Evolutionary conservation across 306 rosid genomes (phyloP).

Genomic region (Begonia masoniana): DNA sequence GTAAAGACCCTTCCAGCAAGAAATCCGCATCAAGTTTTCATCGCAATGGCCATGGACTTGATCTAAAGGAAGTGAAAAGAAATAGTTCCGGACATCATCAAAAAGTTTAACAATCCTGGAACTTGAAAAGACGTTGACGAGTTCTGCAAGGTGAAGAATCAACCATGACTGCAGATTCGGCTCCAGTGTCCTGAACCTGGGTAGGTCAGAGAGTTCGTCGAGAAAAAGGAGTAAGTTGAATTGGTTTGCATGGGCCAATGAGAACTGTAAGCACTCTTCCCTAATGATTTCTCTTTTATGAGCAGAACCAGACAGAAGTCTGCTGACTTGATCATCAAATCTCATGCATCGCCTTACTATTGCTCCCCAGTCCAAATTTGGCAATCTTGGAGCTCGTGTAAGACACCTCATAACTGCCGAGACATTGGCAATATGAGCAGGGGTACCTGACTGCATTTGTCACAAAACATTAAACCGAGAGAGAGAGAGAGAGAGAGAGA

Average conservation of each 20-base stretch:
- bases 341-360: conserved; percentile 78
- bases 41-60: conserved; percentile 21
- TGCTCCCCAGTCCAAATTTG: conserved; percentile 79
- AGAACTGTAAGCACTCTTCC: conserved; percentile 62
- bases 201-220: conserved; percentile 73
- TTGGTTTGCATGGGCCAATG: conserved; percentile 78
- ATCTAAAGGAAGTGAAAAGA: conserved; percentile 34
- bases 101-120: conserved; percentile 70
- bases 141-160: conserved; percentile 60
- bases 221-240: conserved; percentile 70
- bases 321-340: conserved; percentile 45
- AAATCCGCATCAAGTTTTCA: conserved; percentile 32
- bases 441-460: conserved; percentile 33
- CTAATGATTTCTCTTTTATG: conserved; percentile 42
- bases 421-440: conserved; percentile 23
- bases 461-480: too few species aligned
- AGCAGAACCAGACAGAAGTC: conserved; percentile 23
- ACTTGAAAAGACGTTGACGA: conserved; percentile 61
- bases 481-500: too few species aligned
- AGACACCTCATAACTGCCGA: conserved; percentile 63
- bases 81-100: conserved; percentile 36
- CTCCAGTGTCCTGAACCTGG: conserved; percentile 69
- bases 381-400: conserved; percentile 86
- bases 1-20: conserved; percentile 89
- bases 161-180: conserved; percentile 56